Conservation (phyloP, 2,329 filamentous ascomycete species). For the Drechslerella stenobrocha region DNA sequence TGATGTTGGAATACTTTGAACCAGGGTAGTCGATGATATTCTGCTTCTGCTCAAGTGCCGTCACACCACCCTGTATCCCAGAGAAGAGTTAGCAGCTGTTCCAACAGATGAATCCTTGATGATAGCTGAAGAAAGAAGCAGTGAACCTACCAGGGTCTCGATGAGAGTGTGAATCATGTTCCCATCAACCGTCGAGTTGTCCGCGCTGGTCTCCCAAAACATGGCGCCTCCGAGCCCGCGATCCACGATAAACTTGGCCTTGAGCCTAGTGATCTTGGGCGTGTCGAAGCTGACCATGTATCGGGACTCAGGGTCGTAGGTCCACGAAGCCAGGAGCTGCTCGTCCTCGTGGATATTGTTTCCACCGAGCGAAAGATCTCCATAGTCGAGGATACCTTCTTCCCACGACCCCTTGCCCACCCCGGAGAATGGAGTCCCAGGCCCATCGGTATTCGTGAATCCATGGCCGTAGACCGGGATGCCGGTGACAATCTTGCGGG, state of each 20-base stretch:
- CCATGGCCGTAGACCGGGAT: conserved; percentile 91
- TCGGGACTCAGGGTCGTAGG: conserved; percentile 67
- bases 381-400: conserved; percentile 83
- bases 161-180: conserved; percentile 22
- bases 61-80: conserved; percentile 11
- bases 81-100: conserved; percentile 9
- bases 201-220: conserved; percentile 92
- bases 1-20: conserved; percentile 24
- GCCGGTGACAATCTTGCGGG: conserved; percentile 78
- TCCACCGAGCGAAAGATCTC: conserved; percentile 72
- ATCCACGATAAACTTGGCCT: conserved; percentile 71
- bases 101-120: not conserved
- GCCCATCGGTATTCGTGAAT: conserved; percentile 76
- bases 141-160: conserved; percentile 19
- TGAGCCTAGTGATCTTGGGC: conserved; percentile 66
- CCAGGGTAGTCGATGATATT: conserved; percentile 10
- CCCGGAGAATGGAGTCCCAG: conserved; percentile 70
- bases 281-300: conserved; percentile 81
- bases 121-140: not conserved
- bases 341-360: conserved; percentile 68
- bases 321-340: conserved; percentile 71
- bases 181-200: conserved; percentile 59
- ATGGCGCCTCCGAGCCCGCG: conserved; percentile 80
- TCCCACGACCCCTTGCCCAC: conserved; percentile 82
- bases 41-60: not conserved